Percentiles rank a stretch among this genome's conserved stretches.
phyloP scores from a whole-genome alignment of 106 monocot genomes.

The Acanthochlamys bracteata region DNA sequence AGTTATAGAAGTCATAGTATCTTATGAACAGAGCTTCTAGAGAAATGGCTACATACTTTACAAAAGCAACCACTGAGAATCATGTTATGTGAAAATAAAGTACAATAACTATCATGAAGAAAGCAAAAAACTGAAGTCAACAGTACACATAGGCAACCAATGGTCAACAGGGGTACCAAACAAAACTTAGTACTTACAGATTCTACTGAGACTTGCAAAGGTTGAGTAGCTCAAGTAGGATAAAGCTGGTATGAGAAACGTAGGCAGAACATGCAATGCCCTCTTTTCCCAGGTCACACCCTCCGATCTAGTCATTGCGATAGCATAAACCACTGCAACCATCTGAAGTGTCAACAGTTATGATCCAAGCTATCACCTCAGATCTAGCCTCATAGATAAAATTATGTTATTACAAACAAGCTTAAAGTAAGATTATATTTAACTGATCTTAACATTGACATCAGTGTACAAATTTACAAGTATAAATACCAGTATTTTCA shows the following conservation, averaged over 20 bases:
- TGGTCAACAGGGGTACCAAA: background rate
- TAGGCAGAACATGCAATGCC: constrained; percentile 45
- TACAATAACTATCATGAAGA: background rate
- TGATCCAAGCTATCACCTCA: too few relatives aligned
- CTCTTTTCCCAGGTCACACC: constrained; percentile 51
- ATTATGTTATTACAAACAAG: too few relatives aligned
- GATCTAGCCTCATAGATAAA: too few relatives aligned
- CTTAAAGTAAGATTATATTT: too few relatives aligned
- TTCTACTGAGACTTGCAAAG: constrained; percentile 40
- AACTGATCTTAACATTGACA: too few relatives aligned
- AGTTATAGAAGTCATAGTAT: too few relatives aligned
- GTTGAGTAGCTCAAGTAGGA: constrained; percentile 40
- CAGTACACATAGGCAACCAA: background rate
- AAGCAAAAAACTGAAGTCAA: background rate
- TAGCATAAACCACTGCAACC: constrained; percentile 43
- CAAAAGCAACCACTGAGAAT: too few relatives aligned
- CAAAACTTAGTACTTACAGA: constrained; percentile 40
- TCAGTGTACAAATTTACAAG: too few relatives aligned
- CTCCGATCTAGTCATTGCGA: constrained; percentile 34
- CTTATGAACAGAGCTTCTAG: too few relatives aligned
- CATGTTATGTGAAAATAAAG: too few relatives aligned
- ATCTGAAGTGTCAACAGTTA: constrained; percentile 19
- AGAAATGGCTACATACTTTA: too few relatives aligned
- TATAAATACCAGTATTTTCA: too few relatives aligned
- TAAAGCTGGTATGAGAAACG: constrained; percentile 50